Percentiles rank a stretch among this genome's conserved stretches.
phyloP scores from a whole-genome alignment of 1,284 basidiomycete genomes.

The Anthracocystis setariae region DNA sequence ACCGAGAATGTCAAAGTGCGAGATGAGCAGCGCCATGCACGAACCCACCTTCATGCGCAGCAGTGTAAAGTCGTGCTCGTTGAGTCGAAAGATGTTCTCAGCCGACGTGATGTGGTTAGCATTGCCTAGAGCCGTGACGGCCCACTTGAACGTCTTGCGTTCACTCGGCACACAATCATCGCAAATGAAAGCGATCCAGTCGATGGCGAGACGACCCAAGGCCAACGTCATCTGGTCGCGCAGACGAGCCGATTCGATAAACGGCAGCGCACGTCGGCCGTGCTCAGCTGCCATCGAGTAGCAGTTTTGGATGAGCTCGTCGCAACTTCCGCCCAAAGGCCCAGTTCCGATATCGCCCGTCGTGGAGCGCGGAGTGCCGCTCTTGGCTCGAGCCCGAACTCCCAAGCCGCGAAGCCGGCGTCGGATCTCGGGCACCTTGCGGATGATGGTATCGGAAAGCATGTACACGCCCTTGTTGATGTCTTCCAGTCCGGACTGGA shows the following conservation, averaged over 20 bases:
- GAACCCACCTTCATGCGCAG: slow-evolving; percentile 90
- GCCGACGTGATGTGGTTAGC: slow-evolving; percentile 84
- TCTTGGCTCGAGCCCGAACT: slow-evolving; percentile 16
- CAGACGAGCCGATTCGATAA: slow-evolving; percentile 62
- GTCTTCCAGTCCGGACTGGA: slow-evolving; percentile 89
- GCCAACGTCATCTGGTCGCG: slow-evolving; percentile 61
- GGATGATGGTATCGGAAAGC: slow-evolving; percentile 91
- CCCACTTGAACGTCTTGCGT: slow-evolving; percentile 97
- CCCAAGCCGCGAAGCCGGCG: slow-evolving; percentile 39
- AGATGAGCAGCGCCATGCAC: slow-evolving; percentile 95
- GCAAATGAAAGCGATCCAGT: slow-evolving; percentile 97
- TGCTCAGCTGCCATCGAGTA: slow-evolving; percentile 93
- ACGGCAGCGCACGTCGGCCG: slow-evolving; percentile 63
- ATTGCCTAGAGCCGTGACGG: slow-evolving; percentile 94
- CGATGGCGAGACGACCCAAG: slow-evolving; percentile 61
- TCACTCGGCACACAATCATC: slow-evolving; percentile 97
- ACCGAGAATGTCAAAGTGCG: slow-evolving; percentile 89
- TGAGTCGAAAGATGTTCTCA: slow-evolving; percentile 88
- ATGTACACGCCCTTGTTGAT: slow-evolving; percentile 88
- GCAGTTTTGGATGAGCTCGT: slow-evolving; percentile 92
- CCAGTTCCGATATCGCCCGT: slow-evolving; percentile 23
- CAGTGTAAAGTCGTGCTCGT: slow-evolving; percentile 80
- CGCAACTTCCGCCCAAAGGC: slow-evolving; percentile 43
- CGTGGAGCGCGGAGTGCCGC: slow-evolving; percentile 24
- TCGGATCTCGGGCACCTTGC: slow-evolving; percentile 69